A percentile compares a stretch with the other conserved stretches of the same genome.
Evolutionary conservation across 192 early-diverging fungal species (phyloP).

Genomic region (Entrophospora sp.): DNA sequence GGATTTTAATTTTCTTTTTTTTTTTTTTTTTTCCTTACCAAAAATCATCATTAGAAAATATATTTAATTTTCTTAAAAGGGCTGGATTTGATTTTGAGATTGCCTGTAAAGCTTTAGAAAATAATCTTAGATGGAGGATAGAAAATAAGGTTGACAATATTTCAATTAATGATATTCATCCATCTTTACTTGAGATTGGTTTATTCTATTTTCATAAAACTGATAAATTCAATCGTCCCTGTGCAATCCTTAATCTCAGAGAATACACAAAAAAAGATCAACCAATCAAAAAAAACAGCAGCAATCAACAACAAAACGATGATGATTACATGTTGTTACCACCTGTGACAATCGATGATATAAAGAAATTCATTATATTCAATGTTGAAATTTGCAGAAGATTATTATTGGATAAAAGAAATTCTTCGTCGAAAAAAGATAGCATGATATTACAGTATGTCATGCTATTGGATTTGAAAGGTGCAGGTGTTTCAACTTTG

Average conservation of each 20-base stretch:
- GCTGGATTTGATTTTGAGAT: constrained; percentile 15
- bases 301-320: too few species aligned
- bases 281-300: too few species aligned
- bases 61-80: constrained; percentile 31
- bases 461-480: background rate
- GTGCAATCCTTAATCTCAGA: constrained; percentile 26
- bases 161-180: constrained; percentile 9
- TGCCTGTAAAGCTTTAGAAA: constrained; percentile 13
- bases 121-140: constrained; percentile 30
- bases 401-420: constrained; percentile 25
- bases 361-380: constrained; percentile 29
- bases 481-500: background rate
- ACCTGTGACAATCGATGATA: background rate
- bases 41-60: constrained; percentile 25
- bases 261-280: background rate
- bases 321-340: too few species aligned
- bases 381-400: constrained; percentile 31
- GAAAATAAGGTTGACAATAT: constrained; percentile 20
- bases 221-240: constrained; percentile 26
- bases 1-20: background rate
- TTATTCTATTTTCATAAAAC: constrained; percentile 31
- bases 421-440: constrained; percentile 3
- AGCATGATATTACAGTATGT: background rate
- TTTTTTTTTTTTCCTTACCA: background rate
- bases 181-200: constrained; percentile 18